Conservation (phyloP, 75 land plant genomes). For the Adiantum capillusveneris region DNA sequence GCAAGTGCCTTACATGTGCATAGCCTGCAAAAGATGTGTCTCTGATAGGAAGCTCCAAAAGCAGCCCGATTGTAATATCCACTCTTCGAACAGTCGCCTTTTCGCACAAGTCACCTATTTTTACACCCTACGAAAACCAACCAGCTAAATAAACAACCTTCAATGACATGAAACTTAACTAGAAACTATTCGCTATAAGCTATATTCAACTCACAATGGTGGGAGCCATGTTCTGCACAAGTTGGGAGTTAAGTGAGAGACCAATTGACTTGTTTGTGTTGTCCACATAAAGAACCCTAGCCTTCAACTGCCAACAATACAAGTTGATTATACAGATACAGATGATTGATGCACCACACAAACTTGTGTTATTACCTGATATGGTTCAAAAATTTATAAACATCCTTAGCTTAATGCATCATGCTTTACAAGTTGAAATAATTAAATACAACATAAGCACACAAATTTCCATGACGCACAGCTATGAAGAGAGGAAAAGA, state of each 20-base stretch:
- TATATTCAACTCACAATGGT: constrained; percentile 62
- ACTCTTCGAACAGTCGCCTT: constrained; percentile 59
- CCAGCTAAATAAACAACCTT: no score
- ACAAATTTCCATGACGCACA: no score
- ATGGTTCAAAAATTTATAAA: no score
- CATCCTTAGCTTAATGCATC: no score
- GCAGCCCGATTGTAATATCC: constrained; percentile 69
- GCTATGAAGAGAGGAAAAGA: no score
- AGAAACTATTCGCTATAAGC: no score
- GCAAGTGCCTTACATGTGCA: constrained; percentile 76
- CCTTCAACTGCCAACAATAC: constrained; percentile 52
- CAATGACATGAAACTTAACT: no score
- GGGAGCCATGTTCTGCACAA: constrained; percentile 50
- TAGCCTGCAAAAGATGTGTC: constrained; percentile 55
- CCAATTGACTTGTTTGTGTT: constrained; percentile 76
- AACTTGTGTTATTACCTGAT: no score
- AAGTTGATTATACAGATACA: no score
- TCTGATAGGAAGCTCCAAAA: constrained; percentile 63
- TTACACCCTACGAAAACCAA: constrained; percentile 53
- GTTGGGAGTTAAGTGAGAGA: constrained; percentile 67
- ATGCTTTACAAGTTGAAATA: no score
- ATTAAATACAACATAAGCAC: no score
- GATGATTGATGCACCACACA: no score
- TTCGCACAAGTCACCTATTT: constrained; percentile 66
- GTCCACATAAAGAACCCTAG: constrained; percentile 85